Conservation (phyloP, 768 basidiomycete genomes). For the Tulasnella sp. region DNA sequence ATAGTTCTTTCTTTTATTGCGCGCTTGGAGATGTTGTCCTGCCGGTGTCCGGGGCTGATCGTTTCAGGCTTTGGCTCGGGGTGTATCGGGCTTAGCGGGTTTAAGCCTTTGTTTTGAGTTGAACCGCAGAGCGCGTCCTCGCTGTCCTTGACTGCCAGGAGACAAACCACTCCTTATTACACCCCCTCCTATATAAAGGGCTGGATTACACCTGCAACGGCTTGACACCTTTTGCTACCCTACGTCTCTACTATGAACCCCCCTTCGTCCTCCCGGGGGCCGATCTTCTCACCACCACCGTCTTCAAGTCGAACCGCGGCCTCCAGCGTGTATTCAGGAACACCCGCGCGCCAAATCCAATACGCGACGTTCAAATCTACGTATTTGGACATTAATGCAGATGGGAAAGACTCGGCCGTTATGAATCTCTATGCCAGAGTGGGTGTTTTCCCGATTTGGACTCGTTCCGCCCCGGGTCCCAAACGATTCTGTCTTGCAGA, state of each 20-base stretch:
- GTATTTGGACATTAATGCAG: not conserved
- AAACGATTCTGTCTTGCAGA: not conserved
- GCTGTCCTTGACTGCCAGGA: slow-evolving; percentile 1
- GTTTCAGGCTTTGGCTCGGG: not conserved
- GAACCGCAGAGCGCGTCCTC: slow-evolving; percentile 14
- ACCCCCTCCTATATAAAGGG: not conserved
- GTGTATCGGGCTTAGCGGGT: not conserved
- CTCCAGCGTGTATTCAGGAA: slow-evolving; percentile 1
- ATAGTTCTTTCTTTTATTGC: not conserved
- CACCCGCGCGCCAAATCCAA: not conserved
- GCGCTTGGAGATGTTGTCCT: not conserved
- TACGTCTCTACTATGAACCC: not conserved
- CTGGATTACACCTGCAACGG: slow-evolving; percentile 8
- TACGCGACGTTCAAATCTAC: not conserved
- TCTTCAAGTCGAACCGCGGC: slow-evolving; percentile 1
- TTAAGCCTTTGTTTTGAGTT: slow-evolving; percentile 1
- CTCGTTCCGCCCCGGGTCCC: not conserved
- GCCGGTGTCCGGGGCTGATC: not conserved
- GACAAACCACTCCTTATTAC: slow-evolving; percentile 18
- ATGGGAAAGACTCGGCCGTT: not conserved
- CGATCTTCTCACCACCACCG: not conserved
- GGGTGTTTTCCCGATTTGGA: slow-evolving; percentile 1
- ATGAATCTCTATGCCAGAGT: not conserved
- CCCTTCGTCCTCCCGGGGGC: slow-evolving; percentile 9
- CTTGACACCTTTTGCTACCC: not conserved